Evolutionary conservation across 2,329 filamentous ascomycete genomes (phyloP), one percentile per base, ranked within the genome.

Genomic region (Talaromyces sp.): DNA sequence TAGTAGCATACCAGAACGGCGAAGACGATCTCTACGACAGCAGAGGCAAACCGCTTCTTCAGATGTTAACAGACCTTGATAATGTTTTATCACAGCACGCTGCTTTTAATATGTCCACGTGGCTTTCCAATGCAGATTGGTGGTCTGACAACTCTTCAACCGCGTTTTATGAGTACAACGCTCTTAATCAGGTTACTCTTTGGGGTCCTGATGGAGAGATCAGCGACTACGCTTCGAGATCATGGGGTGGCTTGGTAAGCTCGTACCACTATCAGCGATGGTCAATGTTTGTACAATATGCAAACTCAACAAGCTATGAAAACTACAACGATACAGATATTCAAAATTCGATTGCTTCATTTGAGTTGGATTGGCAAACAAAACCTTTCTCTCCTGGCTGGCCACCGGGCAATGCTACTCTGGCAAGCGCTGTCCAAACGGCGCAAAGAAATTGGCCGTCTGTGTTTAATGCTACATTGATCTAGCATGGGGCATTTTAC

Each of bases 161-260:
- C 17, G 67, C 73, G 24, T 78, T 77, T 63, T 75, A 77, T 51
- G 74, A 77, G 58, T 80, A 78, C 66, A 74, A 81, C 52, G 80
- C 80, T 5, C 71, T 78, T 14, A 82, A 82, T 55, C 80, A 82
- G 61, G 69, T 83, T 57, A 82, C 81, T 9, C 71, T 80, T 10
- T 82, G 80, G 81, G 80, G 79, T 0, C 79, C 79, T 0, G 67
- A 64, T 1, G 79, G 78, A 14, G 69, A 82, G 65, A 79, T 82
- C 49, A 74, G 67, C 50, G 81, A 82, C 67, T 83, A 82, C 61
- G 79, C 80, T 2, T 76, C 74, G 2, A 82, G 81, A 68, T 69
- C 70, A 29, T 83, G 80, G 80, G 73, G 70, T 13, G 80, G 80
- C 1, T 68, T 83, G 0, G 74, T 82, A 4, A 69, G 68, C 0